Conservation (phyloP, 2,329 filamentous ascomycete genomes). For the Aspergillus sergii region DNA sequence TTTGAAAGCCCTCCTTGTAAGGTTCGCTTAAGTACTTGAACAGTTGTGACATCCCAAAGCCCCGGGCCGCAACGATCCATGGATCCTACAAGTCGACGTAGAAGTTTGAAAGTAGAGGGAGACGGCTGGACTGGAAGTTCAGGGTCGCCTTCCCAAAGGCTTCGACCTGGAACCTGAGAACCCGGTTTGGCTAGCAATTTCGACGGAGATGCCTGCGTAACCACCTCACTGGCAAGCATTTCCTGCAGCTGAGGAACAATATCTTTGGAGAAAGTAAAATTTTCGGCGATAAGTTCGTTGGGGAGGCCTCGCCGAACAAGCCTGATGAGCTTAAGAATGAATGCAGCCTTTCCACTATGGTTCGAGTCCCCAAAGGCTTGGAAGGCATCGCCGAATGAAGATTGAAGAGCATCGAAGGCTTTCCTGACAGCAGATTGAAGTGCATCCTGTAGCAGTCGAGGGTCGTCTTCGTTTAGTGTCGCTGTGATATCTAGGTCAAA, state of each 20-base stretch:
- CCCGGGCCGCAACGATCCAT: slow-evolving; percentile 76
- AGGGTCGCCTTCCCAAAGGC: slow-evolving; percentile 79
- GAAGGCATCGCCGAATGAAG: slow-evolving; percentile 45
- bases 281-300: slow-evolving; percentile 44
- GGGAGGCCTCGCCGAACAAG: slow-evolving; percentile 72
- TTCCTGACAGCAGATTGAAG: slow-evolving; percentile 59
- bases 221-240: slow-evolving; percentile 59
- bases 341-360: slow-evolving; percentile 57
- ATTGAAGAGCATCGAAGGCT: slow-evolving; percentile 59
- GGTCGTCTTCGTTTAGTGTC: slow-evolving; percentile 72
- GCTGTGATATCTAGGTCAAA: slow-evolving; percentile 35
- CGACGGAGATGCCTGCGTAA: slow-evolving; percentile 48
- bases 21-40: slow-evolving; percentile 63
- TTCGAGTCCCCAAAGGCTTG: slow-evolving; percentile 50
- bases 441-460: slow-evolving; percentile 62
- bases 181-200: slow-evolving; percentile 47
- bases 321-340: slow-evolving; percentile 72
- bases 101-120: slow-evolving; percentile 69
- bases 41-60: slow-evolving; percentile 75
- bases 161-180: slow-evolving; percentile 58
- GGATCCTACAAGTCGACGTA: slow-evolving; percentile 64
- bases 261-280: slow-evolving; percentile 57
- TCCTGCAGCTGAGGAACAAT: slow-evolving; percentile 68
- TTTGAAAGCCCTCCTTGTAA: slow-evolving; percentile 54
- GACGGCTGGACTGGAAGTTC: slow-evolving; percentile 78